Base-by-base conservation (phyloP, 2,329 filamentous ascomycete genomes). In the Alternaria sp. region DNA sequence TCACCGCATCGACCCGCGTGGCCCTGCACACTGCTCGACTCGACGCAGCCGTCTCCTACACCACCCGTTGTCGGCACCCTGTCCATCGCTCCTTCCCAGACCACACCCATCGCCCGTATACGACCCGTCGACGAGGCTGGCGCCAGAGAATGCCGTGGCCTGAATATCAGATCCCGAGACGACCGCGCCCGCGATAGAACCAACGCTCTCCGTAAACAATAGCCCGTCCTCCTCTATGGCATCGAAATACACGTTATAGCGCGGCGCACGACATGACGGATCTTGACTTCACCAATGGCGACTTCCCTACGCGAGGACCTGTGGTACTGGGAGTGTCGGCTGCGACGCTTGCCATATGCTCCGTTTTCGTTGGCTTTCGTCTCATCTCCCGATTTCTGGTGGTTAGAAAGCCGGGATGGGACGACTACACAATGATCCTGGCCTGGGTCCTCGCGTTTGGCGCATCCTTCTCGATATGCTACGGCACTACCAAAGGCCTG, bases 341-440 rank as follows among this genome's bases (percentile, higher is more conserved):
- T 7, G 83, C 86, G 19, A 92, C 91, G 55, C 86, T 94, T 65
- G 86, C 86, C 21, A 78, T 94, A 56, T 89, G 92, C 55, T 90
- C 90, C 43, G 74, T 91, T 58, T 95, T 97, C 76, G 92, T 97
- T 69, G 84, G 85, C 45, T 86, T 92, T 36, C 89, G 94, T 58
- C 84, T 97, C 69, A 81, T 92, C 45, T 93, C 91, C 64, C 87
- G 93, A 26, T 84, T 87, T 54, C 88, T 86, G 50, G 90, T 97
- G 54, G 90, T 97, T 59, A 88, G 87, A 69, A 89, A 86, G 58
- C 81, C 93, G 55, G 89, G 86, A 59, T 87, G 87, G 83, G 93
- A 97, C 80, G 94, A 97, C 83, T 91, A 90, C 79, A 87, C 92
- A 71, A 96, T 97, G 79, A 79, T 93, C 11, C 69, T 92, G 44